Conservation (phyloP, 1,284 basidiomycete genomes). For the Ceratobasidium sp. region DNA sequence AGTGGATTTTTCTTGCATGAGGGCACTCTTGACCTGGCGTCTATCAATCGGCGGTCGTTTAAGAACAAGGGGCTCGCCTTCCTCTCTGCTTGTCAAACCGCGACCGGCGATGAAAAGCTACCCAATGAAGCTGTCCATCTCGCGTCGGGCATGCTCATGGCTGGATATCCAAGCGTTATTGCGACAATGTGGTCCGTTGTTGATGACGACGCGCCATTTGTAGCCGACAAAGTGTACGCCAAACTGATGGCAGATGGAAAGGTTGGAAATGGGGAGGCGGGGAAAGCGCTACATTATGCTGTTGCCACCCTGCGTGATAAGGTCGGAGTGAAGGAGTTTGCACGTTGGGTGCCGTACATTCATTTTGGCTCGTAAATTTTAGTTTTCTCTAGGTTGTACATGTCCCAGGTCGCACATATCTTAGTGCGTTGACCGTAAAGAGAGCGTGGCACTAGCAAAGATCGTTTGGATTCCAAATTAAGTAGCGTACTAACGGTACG, state of each 20-base stretch:
- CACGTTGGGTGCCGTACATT: neutral
- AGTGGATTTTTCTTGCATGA: slow-evolving; percentile 19
- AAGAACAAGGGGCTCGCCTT: slow-evolving; percentile 23
- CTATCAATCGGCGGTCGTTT: neutral
- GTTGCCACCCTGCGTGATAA: slow-evolving; percentile 35
- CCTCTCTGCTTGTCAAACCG: slow-evolving; percentile 40
- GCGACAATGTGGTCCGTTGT: slow-evolving; percentile 57
- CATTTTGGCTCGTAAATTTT: neutral
- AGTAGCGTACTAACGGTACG: too few relatives aligned
- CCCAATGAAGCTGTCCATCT: neutral
- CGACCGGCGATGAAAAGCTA: too few relatives aligned
- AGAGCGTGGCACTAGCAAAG: too few relatives aligned
- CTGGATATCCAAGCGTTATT: slow-evolving; percentile 49
- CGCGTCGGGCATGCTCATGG: neutral
- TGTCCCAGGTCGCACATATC: too few relatives aligned
- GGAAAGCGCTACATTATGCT: slow-evolving; percentile 43
- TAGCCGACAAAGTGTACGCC: slow-evolving; percentile 48
- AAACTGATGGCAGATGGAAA: slow-evolving; percentile 42
- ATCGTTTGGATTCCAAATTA: too few relatives aligned
- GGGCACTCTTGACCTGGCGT: neutral
- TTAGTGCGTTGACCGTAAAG: too few relatives aligned
- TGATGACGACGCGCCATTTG: slow-evolving; percentile 48
- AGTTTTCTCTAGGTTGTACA: too few relatives aligned
- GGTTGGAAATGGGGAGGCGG: slow-evolving; percentile 44
- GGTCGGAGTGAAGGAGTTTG: neutral